Evolutionary conservation across 2,329 filamentous ascomycete genomes (phyloP), one percentile per base, ranked within the genome.

Genomic region (Cordyceps cicadae): DNA sequence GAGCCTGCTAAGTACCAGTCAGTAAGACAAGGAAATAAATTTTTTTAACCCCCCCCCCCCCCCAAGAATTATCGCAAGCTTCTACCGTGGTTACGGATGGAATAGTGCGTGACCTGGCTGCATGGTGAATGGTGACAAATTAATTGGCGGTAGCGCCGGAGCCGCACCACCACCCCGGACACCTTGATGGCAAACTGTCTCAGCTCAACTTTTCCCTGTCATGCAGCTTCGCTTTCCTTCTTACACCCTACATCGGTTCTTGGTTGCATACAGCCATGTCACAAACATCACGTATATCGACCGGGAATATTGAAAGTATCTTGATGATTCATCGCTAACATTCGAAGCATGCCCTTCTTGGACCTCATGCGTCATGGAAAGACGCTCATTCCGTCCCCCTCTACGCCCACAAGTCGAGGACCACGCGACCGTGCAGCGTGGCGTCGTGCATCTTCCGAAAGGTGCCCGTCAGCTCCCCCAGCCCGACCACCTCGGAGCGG

Each of bases 391-490:
- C 19, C 15, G 50, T 24, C 24, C 24, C 24, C 8, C 6, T 41
- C 24, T 59, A 59, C 24, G 49, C 51, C 58, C 51, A 54, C 41
- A 62, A 46, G 15, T 62, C 61, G 34, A 62, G 46, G 0, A 62
- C 61, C 24, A 62, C 61, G 32, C 61, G 56, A 3, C 61, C 61
- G 41, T 60, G 57, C 46, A 62, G 52, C 51, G 52, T 60, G 19
- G 57, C 61, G n/a, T 57, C 61, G 26, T 62, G 45, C 57, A 62
- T 60, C 61, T 62, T 26, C 21, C 57, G 9, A 29, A 62, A 60
- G 0, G 54, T 37, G 48, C 39, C 41, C n/a, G 51, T 62, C 48
- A 62, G 58, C 29, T 55, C 32, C 11, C 57, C 61, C 17, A 62
- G 46, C 61, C 54, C 57, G n/a, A 60, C 57, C 12, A 62, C 48